Base-by-base conservation (phyloP, 1,284 basidiomycete species). In the Filobasidium uniguttulatum region DNA sequence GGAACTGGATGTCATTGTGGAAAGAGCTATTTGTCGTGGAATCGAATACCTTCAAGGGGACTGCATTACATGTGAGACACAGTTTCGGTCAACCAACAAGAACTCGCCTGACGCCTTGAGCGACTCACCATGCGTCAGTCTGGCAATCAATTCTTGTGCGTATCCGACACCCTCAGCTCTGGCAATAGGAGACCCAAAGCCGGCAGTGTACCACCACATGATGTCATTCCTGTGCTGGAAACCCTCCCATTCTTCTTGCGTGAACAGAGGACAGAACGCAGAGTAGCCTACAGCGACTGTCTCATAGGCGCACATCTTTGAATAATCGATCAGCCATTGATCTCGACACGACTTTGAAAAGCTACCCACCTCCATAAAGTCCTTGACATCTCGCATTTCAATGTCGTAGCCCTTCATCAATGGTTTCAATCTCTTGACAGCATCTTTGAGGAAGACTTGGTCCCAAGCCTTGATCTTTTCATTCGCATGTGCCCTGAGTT, bases 361-460 rank as follows among this genome's bases (percentile, higher is more conserved):
- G 35, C 20, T 6, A 50, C 55, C 44, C 46, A 61, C 59, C 44
- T 58, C 55, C 57, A 55, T 60, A 49, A 62, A 57, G 44, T 68
- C 59, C 44, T 62, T 60, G 1, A 83, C 72, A 60, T 91, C 86
- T 57, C 81, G 77, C 35, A 81, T 75, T 7, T 73, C 75, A 35
- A 91, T 63, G 8, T 80, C 71, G 52, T 81, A 81, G 0, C 86
- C 88, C 3, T 73, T 57, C 38, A 82, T 60, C 56, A 78, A 67
- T 15, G 70, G 67, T 52, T 79, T 73, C 6, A 91, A 63, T n/a
- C 88, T 75, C 48, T 72, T 68, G 29, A 69, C 71, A 0, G 88
- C 83, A 41, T 78, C 71, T 46, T 74, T 69, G 31, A 93, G 76
- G 66, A 87, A 93, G 3, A 79, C 75, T 0, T 66, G 60, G 1